Conservation (phyloP, 2,329 filamentous ascomycete genomes). For the Trichoderma harzianum region DNA sequence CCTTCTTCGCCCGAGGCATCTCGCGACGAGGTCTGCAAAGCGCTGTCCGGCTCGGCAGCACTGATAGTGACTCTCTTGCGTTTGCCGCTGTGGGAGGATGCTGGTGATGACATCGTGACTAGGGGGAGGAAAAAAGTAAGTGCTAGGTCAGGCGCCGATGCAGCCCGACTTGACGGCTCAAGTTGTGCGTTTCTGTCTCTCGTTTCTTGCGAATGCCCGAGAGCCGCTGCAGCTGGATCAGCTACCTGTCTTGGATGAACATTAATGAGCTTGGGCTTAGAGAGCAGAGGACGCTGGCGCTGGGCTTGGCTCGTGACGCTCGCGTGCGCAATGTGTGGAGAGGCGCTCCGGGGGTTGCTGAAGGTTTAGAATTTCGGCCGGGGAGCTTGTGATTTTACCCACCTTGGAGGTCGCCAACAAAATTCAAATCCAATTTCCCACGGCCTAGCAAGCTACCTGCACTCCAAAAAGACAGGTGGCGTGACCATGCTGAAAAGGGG, state of each 20-base stretch:
- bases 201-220: neutral
- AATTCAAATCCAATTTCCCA: conserved; percentile 13
- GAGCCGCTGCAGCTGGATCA: neutral
- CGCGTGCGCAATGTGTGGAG: conserved; percentile 17
- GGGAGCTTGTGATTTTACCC: conserved; percentile 18
- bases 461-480: conserved; percentile 15
- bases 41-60: conserved; percentile 50
- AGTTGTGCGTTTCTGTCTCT: neutral
- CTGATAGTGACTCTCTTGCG: conserved; percentile 70
- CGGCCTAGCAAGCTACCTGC: conserved; percentile 10
- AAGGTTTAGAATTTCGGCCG: conserved; percentile 11
- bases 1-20: conserved; percentile 82
- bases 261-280: neutral
- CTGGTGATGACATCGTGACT: conserved; percentile 57
- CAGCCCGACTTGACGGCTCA: conserved; percentile 1
- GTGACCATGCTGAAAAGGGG: conserved; percentile 17
- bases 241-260: neutral
- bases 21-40: conserved; percentile 66
- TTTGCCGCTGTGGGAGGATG: conserved; percentile 59
- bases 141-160: conserved; percentile 3
- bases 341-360: conserved; percentile 13
- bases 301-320: conserved; percentile 3
- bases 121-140: neutral
- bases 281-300: neutral
- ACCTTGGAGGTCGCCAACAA: conserved; percentile 5